phyloP scores from a whole-genome alignment of 2,329 filamentous ascomycete species.

The Fusarium ramigenum region DNA sequence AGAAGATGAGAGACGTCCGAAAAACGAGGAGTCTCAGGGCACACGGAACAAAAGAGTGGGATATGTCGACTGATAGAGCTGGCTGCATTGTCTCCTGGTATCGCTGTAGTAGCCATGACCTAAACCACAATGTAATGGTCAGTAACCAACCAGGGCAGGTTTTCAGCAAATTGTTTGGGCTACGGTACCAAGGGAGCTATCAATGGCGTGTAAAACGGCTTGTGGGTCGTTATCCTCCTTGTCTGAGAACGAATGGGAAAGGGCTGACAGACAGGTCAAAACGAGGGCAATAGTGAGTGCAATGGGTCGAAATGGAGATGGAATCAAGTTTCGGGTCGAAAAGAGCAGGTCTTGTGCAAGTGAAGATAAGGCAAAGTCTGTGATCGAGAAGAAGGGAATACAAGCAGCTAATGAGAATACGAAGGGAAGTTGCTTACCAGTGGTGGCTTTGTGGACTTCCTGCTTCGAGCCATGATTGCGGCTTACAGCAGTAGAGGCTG shows the following conservation, averaged over 20 bases:
- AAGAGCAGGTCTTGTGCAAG: conserved; percentile 33
- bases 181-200: not conserved
- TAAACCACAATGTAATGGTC: conserved; percentile 34
- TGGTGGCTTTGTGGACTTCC: conserved; percentile 21
- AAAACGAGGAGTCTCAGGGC: conserved; percentile 80
- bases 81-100: conserved; percentile 29
- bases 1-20: conserved; percentile 92
- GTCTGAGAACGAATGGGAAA: conserved; percentile 37
- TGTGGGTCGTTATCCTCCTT: conserved; percentile 4
- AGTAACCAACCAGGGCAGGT: conserved; percentile 9
- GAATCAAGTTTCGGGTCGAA: conserved; percentile 36
- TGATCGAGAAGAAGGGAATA: conserved; percentile 29
- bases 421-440: conserved; percentile 27
- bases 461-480: conserved; percentile 34
- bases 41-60: conserved; percentile 83
- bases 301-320: conserved; percentile 23
- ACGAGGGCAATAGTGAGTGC: conserved; percentile 22
- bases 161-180: not conserved
- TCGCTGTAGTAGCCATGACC: conserved; percentile 51
- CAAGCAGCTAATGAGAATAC: conserved; percentile 9
- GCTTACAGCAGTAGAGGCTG: not conserved
- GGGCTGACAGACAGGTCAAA: conserved; percentile 37
- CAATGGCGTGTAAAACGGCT: not conserved
- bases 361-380: conserved; percentile 4
- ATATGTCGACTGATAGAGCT: conserved; percentile 54